Base-by-base conservation (phyloP, 2,329 filamentous ascomycete genomes). In the Pseudogymnoascus sp. region DNA sequence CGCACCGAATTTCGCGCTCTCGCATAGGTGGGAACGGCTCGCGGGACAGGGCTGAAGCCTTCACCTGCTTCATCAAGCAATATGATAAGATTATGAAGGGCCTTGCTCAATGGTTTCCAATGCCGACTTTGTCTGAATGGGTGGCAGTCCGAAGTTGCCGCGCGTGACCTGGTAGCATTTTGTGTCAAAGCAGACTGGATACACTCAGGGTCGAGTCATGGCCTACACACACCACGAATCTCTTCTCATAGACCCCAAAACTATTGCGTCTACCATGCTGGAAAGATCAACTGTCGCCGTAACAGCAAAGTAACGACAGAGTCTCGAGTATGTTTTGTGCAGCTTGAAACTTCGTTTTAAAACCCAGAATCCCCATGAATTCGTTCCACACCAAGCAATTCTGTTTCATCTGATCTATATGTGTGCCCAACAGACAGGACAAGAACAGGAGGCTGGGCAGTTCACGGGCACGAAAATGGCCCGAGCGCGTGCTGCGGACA, bases 391-490 rank as follows among this genome's bases (percentile, higher is more conserved):
- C 11, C 28, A 32, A 32, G 47, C 47, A 54, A 14, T 32, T 54
- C 47, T 6, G 47, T 54, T 54, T 54, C 47, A 54, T 54, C 47
- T 54, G 47, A 54, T 54, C 47, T 54, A 54, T 54, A 32, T 34
- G 47, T 32, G 47, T 54, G 28, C 47, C 47, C 47, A 34, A 34
- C 47, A 12, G 9, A 39, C 41, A 47, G 6, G 4, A 20, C 22
- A 32, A 25, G 43, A 54, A 54, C 25, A 54, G 16, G 43, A 22
- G 38, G 38, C 18, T 22, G 18, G 38, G 38, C 43, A 18, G 25
- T 20, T 14, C 28, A 54, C 47, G 47, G 47, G 47, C 28, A 54
- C 28, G 5, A 12, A 20, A 32, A 32, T 32, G 28, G 47, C 47
- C 47, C 47, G 47, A 54, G 47, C 47, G 28, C 47, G 11, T 54